Base-by-base conservation (phyloP, 306 rosid genomes). In the Erythrophleum fordii region DNA sequence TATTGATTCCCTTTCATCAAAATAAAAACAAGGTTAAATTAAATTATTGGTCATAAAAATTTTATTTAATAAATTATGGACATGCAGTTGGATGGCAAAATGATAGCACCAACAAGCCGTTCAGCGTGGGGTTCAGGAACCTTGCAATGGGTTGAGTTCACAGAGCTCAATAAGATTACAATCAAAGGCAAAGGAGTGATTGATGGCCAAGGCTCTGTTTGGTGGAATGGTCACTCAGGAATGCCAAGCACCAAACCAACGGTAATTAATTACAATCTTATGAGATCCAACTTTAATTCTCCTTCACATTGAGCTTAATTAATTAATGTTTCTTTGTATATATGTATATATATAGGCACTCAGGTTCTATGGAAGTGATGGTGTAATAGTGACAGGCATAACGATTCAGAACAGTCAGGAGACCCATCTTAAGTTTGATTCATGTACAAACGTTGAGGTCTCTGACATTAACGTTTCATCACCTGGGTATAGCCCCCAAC, bases 201-300 rank as follows among this genome's bases (percentile, higher is more conserved):
- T 80, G 97, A 92, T 75, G 97, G 97, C 26, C 93, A 89, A 84
- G 97, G 97, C 69, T 89, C 95, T 28, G 83, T 88, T 5, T 92
- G 95, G 97, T 92, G 97, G 97, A 69, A 61, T 69, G 85, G 76
- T 18, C 5, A n/a, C 16, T 65, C 71, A 35, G 46, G 48, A 35
- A 17, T 92, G 68, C 89, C 91, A 13, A 76, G 78, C 58, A 87
- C 88, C 53, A 92, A 78, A 83, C 97, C 97, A 75, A 92, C 94
- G 14, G 97, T 92, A 81, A 16, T 56, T 13, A 10, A 23, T 56
- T 56, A 4, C 5, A 56, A 22, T 56, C 25, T 20, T n/a, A n/a
- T n/a, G n/a, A n/a, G n/a, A n/a, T n/a, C n/a, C n/a, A n/a, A n/a
- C n/a, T n/a, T n/a, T n/a, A n/a, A n/a, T n/a, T n/a, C n/a, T n/a